phyloP scores from a whole-genome alignment of 2,329 filamentous ascomycete species.

The Mycocentrospora acerina region DNA sequence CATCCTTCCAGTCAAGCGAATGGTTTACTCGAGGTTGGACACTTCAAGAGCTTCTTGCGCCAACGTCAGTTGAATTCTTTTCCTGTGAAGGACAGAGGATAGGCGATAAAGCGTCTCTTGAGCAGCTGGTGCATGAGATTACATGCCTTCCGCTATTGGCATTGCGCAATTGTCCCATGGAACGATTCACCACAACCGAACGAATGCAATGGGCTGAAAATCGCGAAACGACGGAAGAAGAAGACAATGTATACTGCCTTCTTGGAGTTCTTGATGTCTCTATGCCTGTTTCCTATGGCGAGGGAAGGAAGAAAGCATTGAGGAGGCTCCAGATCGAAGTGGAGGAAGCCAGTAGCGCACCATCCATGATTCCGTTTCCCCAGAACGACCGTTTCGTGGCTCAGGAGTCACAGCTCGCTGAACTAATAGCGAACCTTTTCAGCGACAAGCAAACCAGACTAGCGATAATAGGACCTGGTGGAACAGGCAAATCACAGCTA shows the following conservation, averaged over 20 bases:
- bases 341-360: constrained; percentile 10
- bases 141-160: constrained; percentile 16
- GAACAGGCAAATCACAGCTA: constrained; percentile 25
- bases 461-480: constrained; percentile 19
- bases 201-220: constrained; percentile 18
- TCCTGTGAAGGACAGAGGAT: constrained; percentile 8
- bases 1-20: constrained; percentile 14
- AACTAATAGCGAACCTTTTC: constrained; percentile 28
- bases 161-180: constrained; percentile 14
- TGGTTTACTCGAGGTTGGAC: no score
- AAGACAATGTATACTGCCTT: constrained; percentile 29
- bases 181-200: constrained; percentile 20
- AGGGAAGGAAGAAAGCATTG: constrained; percentile 20
- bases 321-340: constrained; percentile 16
- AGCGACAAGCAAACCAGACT: constrained; percentile 11
- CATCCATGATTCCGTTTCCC: constrained; percentile 28
- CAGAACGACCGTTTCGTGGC: constrained; percentile 30
- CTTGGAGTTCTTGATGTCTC: constrained; percentile 24
- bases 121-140: constrained; percentile 13
- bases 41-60: constrained; percentile 12
- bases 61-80: constrained; percentile 17
- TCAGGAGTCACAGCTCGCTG: constrained; percentile 22
- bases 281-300: constrained; percentile 16
- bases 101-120: constrained; percentile 13
- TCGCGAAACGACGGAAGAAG: constrained; percentile 22